phyloP scores from a whole-genome alignment of 164 flowering plant genomes.

The Tetracentron sinense region DNA sequence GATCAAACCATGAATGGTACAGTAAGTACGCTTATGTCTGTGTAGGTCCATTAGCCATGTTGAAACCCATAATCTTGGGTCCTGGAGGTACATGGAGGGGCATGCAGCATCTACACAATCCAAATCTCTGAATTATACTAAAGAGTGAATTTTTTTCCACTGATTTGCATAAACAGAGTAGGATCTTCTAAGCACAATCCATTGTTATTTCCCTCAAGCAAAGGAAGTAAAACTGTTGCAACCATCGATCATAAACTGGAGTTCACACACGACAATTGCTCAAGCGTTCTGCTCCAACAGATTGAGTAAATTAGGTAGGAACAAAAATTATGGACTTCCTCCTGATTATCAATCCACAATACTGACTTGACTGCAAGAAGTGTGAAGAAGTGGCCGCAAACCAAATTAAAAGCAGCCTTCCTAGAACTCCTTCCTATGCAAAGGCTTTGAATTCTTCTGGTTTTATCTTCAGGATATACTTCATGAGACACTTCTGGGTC shows the following conservation, averaged over 20 bases:
- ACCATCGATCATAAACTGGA: no score
- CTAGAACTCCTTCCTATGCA: slow-evolving; percentile 6
- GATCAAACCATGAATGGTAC: slow-evolving; percentile 57
- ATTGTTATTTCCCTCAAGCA: not conserved
- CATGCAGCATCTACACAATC: slow-evolving; percentile 54
- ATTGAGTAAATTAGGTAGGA: slow-evolving; percentile 51
- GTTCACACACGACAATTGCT: no score
- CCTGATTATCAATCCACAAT: slow-evolving; percentile 29
- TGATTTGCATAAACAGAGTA: no score
- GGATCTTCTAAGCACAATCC: no score
- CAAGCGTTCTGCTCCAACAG: no score
- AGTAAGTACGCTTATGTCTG: slow-evolving; percentile 64
- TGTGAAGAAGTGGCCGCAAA: slow-evolving; percentile 22
- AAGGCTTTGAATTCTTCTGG: slow-evolving; percentile 5
- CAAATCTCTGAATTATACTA: slow-evolving; percentile 63
- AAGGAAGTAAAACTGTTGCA: not conserved
- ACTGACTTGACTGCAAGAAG: slow-evolving; percentile 31
- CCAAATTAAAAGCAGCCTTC: slow-evolving; percentile 22
- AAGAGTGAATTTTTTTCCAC: not conserved
- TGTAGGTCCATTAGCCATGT: slow-evolving; percentile 65
- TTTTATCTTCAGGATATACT: slow-evolving; percentile 18
- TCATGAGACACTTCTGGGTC: slow-evolving; percentile 20
- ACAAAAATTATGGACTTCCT: slow-evolving; percentile 37
- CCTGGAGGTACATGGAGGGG: slow-evolving; percentile 60
- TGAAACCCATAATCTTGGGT: slow-evolving; percentile 50